Evolutionary conservation across 371 early-diverging fungal genomes (phyloP).

Genomic region (Paraphysoderma sedebokerense): DNA sequence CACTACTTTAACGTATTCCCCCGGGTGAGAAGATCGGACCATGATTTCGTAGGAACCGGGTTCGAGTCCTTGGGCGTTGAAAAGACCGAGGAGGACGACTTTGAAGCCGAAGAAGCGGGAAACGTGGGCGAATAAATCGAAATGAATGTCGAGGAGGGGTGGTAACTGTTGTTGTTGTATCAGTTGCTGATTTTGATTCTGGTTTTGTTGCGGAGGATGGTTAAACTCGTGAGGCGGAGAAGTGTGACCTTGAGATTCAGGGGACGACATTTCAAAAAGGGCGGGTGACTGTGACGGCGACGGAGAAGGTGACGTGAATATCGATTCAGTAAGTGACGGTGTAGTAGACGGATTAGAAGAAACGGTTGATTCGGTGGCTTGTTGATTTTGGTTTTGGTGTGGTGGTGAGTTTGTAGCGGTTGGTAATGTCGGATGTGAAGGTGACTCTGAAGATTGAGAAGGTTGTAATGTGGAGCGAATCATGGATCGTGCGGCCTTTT

Average conservation of each 20-base stretch:
- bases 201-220: neutral
- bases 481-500: neutral
- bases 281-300: neutral
- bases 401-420: neutral
- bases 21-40: neutral
- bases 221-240: neutral
- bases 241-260: neutral
- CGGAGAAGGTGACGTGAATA: neutral
- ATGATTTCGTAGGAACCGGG: neutral
- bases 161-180: too few relatives aligned
- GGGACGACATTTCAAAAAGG: neutral
- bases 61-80: neutral
- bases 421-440: neutral
- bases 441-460: neutral
- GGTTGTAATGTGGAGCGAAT: neutral
- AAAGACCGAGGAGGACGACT: neutral
- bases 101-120: slow-evolving; percentile 2
- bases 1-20: slow-evolving; percentile 1
- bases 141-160: neutral
- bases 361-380: too few relatives aligned
- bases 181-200: too few relatives aligned
- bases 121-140: neutral
- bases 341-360: too few relatives aligned
- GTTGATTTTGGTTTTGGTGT: too few relatives aligned
- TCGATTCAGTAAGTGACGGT: neutral